Evolutionary conservation across 2,329 filamentous ascomycete genomes (phyloP), one percentile per base, ranked within the genome.

Genomic region (Davidsoniella virescens): DNA sequence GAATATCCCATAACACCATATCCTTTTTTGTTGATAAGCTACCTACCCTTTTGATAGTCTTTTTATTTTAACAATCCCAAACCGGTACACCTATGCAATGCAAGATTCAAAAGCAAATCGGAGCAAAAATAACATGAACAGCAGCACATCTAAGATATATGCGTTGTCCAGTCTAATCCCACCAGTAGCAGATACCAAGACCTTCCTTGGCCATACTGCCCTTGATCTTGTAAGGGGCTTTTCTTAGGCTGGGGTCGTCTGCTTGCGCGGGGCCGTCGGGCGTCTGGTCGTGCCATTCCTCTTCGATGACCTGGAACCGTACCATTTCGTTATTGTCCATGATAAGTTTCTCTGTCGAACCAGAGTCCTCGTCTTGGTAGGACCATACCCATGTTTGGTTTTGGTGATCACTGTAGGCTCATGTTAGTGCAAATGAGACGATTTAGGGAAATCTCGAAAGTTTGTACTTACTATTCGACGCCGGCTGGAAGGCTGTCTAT

Each of bases 251-350:
- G 46, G 76, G 74, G 45, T 84, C 76, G 38, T 75, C 74, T 12
- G 76, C 71, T 55, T 82, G 75, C 3, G 69, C 64, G 36, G 82
- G 76, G 47, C 80, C 78, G 52, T 76, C 73, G 0, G 90, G 82
- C 40, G 84, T 80, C 63, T 94, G 83, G 62, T 96, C 90, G 54
- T 87, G 78, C 87, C 92, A 98, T 56, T 85, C 77, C 66, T 98
- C 92, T 47, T 82, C 76, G 57, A 93, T 79, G 39, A 96, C 80
- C 18, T 87, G 76, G 59, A 96, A 84, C 39, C 90, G 77, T 25
- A 94, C 88, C 59, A 83, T 79, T 67, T 96, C 92, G 60, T 90
- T 82, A 58, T 81, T 82, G 64, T 98, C 92, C 64, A 92, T 94
- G 63, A 83, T 94, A 57, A 94, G 77, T 25, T 80, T 73, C 14